Base-by-base conservation (phyloP, 768 basidiomycete species). In the Suillus placidus region DNA sequence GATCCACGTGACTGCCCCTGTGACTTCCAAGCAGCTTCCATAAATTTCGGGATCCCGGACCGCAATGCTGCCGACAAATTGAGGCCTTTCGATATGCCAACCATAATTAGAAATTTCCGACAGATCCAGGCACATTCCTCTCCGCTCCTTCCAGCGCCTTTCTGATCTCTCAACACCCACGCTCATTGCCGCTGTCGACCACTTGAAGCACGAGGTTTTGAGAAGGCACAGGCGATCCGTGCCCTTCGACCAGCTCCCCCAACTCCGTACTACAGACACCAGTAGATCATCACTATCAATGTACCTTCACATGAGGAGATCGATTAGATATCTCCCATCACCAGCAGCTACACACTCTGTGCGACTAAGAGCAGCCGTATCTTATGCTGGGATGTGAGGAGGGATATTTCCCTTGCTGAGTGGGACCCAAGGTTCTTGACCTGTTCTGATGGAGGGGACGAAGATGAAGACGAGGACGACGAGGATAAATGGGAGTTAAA, bases 271-370 rank as follows among this genome's bases (percentile, higher is more conserved):
- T 30, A 55, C 16, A 54, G 63, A 35, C 67, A 68, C 23, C 69
- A 76, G 35, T 91, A 90, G 90, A 91, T 88, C 79, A 90, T 85
- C 67, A 81, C 89, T 65, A 87, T 90, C 67, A 84, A 83, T 37
- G 85, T 88, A 2, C 89, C 89, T 0, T 88, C 88, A 2, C 77
- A 83, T 47, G 88, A 91, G 67, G 88, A 89, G 61, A 86, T 92
- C 16, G 90, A 91, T 67, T 92, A 89, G 90, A 77, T 92, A 6
- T 89, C 89, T 3, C 89, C 90, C 20, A 90, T 92, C 69, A 91
- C 90, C 1, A 88, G 88, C 6, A 88, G 84, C 43, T 91, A 91
- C 70, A 90, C 86, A 4, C 84, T 92, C n/a, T 92, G 89, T 69
- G 88, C 89, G 1, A 91, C 90, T 0, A 90, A 90, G 77, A 87